These are phyloP conservation scores for Trichoderma guizhouense DNA, from an alignment of 2,329 filamentous ascomycete genomes.

Conservation along the genomic window DNA sequence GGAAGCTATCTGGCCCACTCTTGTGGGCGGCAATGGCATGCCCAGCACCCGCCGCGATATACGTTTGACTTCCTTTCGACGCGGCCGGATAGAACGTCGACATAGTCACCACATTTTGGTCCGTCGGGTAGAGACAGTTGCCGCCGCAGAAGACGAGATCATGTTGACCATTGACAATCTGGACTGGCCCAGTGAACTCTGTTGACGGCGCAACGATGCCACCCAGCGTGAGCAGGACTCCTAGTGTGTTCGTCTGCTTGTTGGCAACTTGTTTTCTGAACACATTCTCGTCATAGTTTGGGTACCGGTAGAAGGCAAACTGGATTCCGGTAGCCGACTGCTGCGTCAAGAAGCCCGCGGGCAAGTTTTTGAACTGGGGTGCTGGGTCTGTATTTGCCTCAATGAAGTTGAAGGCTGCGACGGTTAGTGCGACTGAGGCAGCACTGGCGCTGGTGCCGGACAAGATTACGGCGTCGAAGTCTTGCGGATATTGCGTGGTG, in stretches of 20 bases:
- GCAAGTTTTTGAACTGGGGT: neutral
- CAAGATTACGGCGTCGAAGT: neutral
- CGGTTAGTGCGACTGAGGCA: neutral
- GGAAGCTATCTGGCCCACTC: neutral
- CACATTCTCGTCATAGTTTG: neutral
- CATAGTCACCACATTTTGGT: neutral
- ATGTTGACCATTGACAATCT: neutral
- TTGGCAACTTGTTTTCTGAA: neutral
- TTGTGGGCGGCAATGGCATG: slow-evolving; percentile 1
- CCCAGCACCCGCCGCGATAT: slow-evolving; percentile 3
- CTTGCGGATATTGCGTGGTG: neutral
- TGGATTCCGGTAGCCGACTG: slow-evolving; percentile 1
- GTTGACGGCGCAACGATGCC: slow-evolving; percentile 4
- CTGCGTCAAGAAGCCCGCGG: slow-evolving; percentile 1
- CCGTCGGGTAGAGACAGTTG: slow-evolving; percentile 1
- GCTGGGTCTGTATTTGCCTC: neutral
- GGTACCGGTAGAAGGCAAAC: slow-evolving; percentile 4
- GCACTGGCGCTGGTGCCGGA: slow-evolving; percentile 4
- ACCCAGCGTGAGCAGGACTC: neutral
- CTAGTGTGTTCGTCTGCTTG: slow-evolving; percentile 7
- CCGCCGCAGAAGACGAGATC: slow-evolving; percentile 5
- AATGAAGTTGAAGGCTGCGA: neutral
- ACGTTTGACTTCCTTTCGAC: neutral
- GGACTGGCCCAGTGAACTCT: neutral
- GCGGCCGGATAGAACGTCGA: neutral